These are phyloP conservation scores for Podaxis sp. DNA, from an alignment of 768 basidiomycete species.

Conservation along the genomic window DNA sequence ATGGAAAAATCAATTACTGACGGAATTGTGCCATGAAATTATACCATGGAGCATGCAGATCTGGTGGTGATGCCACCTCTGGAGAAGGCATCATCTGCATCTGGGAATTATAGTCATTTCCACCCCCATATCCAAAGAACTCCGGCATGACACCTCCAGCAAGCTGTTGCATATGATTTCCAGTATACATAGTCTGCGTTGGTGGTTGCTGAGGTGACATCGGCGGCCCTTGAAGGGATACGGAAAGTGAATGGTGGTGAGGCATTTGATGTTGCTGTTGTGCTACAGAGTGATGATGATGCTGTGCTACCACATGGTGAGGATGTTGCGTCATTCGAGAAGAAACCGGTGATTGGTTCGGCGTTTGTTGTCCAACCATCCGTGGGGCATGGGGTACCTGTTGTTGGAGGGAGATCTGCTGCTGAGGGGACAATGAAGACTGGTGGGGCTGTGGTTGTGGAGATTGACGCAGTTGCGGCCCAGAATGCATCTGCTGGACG, in stretches of 20 bases:
- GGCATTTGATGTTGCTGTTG: constrained; percentile 19
- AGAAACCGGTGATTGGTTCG: neutral
- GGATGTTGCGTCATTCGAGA: constrained; percentile 5
- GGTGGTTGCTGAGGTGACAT: neutral
- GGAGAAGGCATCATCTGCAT: constrained; percentile 23
- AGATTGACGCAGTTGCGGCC: constrained; percentile 12
- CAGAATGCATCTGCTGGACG: constrained; percentile 2
- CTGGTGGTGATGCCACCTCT: constrained; percentile 22
- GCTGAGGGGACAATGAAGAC: constrained; percentile 7
- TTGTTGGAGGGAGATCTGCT: constrained; percentile 15
- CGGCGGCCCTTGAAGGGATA: constrained; percentile 12
- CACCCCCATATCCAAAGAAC: constrained; percentile 26
- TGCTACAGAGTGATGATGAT: neutral
- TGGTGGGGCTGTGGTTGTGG: constrained; percentile 8
- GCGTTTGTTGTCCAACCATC: neutral
- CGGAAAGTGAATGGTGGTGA: constrained; percentile 18
- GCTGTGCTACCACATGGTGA: neutral
- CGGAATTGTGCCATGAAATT: constrained; percentile 45
- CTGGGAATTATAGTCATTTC: constrained; percentile 18
- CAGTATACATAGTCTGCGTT: constrained; percentile 2
- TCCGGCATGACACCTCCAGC: constrained; percentile 19
- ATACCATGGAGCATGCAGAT: constrained; percentile 42
- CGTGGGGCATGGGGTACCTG: constrained; percentile 18
- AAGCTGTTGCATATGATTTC: constrained; percentile 9
- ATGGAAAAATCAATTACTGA: constrained; percentile 13